Evolutionary conservation across 768 basidiomycete genomes (phyloP), one percentile per base, ranked within the genome.

Genomic region (Cyclocybe cylindracea): DNA sequence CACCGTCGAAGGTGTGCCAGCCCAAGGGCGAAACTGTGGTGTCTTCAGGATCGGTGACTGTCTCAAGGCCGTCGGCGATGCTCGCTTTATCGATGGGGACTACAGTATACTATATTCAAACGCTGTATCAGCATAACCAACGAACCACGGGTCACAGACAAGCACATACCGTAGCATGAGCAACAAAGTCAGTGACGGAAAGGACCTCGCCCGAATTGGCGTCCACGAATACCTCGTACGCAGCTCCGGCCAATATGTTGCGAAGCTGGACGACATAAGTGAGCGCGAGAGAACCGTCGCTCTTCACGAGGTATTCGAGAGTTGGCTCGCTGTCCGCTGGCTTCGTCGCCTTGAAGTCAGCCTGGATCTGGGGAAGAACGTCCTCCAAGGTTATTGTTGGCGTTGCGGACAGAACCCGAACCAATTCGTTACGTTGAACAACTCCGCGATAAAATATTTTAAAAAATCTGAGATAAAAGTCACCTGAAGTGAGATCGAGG

Each of bases 201-300:
- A 81, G 61, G 35, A 85, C 58, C 31, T 78, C 76, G 13, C 78
- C 78, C 13, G 75, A 68, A 53, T 78, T 77, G 5, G 79, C 83
- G 56, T 84, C 83, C 39, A 85, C 74, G 51, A 79, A 82, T 0
- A 79, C 83, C 63, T 85, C 79, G 57, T 73, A 77, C 78, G 79
- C 85, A 7, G 76, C 70, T 39, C 78, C 63, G 4, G 62, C 59
- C 1, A 57, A 53, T 10, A 66, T 57, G 50, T 73, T 71, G 42
- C 63, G 63, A 18, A 75, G 65, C 39, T 74, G 71, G 10, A 73
- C 56, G 18, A 68, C 65, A 58, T 78, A 72, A 3, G 73, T 67
- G 7, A 80, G 70, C n/a, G 61, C 68, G 19, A 62, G 67, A 3
- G 68, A 63, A 29, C 71, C 71, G 55, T 78, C 74, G 1, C 70